Conservation (phyloP, 306 rosid genomes). For the Canavalia ensiformis region DNA sequence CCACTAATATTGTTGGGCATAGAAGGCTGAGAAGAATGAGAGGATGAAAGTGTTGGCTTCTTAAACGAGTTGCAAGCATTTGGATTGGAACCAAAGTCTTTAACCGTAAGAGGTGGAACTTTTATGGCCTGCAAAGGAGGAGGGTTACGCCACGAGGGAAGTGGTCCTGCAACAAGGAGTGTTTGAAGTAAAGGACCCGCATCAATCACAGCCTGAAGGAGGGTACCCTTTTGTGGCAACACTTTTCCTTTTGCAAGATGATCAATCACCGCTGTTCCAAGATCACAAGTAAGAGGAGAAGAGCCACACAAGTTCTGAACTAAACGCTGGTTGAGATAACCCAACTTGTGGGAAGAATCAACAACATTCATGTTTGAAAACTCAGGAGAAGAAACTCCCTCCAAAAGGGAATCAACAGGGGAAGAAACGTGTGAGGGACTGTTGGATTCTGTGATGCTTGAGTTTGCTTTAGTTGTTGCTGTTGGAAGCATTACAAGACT, state of each 20-base stretch:
- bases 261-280: conserved; percentile 52
- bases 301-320: conserved; percentile 37
- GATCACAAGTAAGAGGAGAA: conserved; percentile 47
- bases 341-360: conserved; percentile 61
- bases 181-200: conserved; percentile 79
- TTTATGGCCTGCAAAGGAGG: conserved; percentile 66
- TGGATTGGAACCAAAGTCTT: conserved; percentile 30
- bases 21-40: conserved; percentile 40
- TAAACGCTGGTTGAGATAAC: conserved; percentile 46
- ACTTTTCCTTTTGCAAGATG: conserved; percentile 51
- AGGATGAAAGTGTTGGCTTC: conserved; percentile 7
- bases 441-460: conserved; percentile 66
- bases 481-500: conserved; percentile 47
- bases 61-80: conserved; percentile 13
- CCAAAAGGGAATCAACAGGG: conserved; percentile 65
- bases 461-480: conserved; percentile 62
- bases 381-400: conserved; percentile 68
- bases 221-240: conserved; percentile 76
- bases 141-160: conserved; percentile 83
- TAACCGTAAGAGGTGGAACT: conserved; percentile 60
- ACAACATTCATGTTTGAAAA: conserved; percentile 66
- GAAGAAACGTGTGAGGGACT: conserved; percentile 69
- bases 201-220: conserved; percentile 65
- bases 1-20: neutral
- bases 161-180: conserved; percentile 70